Percentiles rank a stretch among this genome's conserved stretches.
Conservation (phyloP, 169 alveolate species). For the Babesia gibsoni region DNA sequence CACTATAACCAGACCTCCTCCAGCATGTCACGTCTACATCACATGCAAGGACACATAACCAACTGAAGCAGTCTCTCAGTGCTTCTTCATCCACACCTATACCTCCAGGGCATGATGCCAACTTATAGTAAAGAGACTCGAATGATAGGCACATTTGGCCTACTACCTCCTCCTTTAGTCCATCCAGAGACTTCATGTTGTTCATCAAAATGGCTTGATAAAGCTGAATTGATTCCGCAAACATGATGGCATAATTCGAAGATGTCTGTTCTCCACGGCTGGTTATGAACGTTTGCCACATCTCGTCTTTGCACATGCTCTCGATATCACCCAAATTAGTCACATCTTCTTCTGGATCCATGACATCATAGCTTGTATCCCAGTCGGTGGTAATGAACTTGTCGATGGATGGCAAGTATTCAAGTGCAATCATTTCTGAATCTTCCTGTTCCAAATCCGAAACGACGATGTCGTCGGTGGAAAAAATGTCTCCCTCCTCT, state of each 20-base stretch:
- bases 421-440: neutral
- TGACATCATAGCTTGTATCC: slow-evolving; percentile 34
- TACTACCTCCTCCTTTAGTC: slow-evolving; percentile 58
- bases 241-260: slow-evolving; percentile 24
- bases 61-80: slow-evolving; percentile 47
- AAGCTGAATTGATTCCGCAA: slow-evolving; percentile 57
- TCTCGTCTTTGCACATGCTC: slow-evolving; percentile 45
- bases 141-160: slow-evolving; percentile 28
- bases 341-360: slow-evolving; percentile 4
- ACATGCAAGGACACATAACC: slow-evolving; percentile 59
- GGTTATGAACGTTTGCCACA: slow-evolving; percentile 10
- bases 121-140: slow-evolving; percentile 12
- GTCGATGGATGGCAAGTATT: neutral
- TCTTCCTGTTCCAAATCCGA: neutral
- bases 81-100: neutral
- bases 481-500: neutral
- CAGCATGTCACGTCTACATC: slow-evolving; percentile 42
- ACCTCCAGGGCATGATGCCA: neutral
- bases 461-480: neutral
- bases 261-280: slow-evolving; percentile 10
- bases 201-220: slow-evolving; percentile 49
- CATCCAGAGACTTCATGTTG: slow-evolving; percentile 36
- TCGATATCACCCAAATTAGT: neutral
- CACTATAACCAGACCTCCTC: slow-evolving; percentile 6
- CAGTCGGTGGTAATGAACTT: slow-evolving; percentile 14